Percentiles rank a stretch among this genome's conserved stretches.
Evolutionary conservation across 1,284 basidiomycete species (phyloP).

Genomic region (Sanghuangporus sanghuang): DNA sequence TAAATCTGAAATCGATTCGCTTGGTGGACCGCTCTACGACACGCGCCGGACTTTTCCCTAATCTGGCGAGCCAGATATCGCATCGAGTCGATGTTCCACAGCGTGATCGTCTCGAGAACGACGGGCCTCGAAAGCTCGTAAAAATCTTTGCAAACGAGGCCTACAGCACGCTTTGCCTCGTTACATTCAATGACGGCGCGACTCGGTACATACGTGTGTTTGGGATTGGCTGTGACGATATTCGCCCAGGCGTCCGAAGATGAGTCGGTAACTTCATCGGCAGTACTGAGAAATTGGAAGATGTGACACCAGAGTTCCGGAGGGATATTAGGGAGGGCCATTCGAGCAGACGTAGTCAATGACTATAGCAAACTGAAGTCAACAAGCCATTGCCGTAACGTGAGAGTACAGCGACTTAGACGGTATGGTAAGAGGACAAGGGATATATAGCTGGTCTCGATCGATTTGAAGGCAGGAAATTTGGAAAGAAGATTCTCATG

Average conservation of each 20-base stretch:
- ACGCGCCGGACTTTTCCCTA: not conserved
- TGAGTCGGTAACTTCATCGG: not conserved
- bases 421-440: too few species aligned
- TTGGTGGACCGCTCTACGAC: not conserved
- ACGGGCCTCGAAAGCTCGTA: slow-evolving; percentile 2
- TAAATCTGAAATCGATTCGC: not conserved
- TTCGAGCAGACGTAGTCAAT: not conserved
- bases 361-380: too few species aligned
- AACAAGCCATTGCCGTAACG: too few species aligned
- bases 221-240: not conserved
- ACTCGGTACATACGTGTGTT: not conserved
- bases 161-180: not conserved
- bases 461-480: too few species aligned
- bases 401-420: too few species aligned
- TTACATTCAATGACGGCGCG: not conserved
- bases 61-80: not conserved
- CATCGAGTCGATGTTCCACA: not conserved
- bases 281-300: not conserved
- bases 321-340: not conserved
- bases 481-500: too few species aligned
- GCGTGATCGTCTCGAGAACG: not conserved
- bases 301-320: slow-evolving; percentile 5
- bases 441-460: too few species aligned
- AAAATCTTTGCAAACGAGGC: slow-evolving; percentile 4
- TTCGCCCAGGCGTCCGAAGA: not conserved